A percentile compares a stretch with the other conserved stretches of the same genome.
phyloP scores from a whole-genome alignment of 345 rosid genomes.

The Citrus glauca region DNA sequence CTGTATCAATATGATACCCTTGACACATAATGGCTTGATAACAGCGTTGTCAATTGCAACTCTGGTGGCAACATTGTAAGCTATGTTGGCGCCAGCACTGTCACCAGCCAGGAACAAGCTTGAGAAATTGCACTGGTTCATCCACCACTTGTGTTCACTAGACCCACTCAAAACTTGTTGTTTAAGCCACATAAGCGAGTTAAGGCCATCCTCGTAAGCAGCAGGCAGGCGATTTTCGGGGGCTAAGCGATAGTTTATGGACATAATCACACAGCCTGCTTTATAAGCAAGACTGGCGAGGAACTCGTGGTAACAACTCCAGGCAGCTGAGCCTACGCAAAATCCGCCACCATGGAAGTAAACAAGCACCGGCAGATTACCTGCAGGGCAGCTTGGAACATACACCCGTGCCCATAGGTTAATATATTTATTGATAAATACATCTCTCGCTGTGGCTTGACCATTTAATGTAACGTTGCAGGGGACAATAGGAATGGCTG shows the following conservation, averaged over 20 bases:
- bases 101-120: conserved; percentile 61
- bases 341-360: conserved; percentile 81
- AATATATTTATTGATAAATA: conserved; percentile 36
- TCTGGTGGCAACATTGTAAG: conserved; percentile 43
- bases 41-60: conserved; percentile 4
- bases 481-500: conserved; percentile 49
- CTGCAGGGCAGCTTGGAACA: conserved; percentile 28
- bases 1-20: conserved; percentile 55
- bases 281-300: conserved; percentile 41
- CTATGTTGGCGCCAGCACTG: conserved; percentile 73
- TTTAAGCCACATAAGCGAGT: conserved; percentile 51
- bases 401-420: conserved; percentile 52
- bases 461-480: conserved; percentile 26
- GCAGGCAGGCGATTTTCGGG: conserved; percentile 67
- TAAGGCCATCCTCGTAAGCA: conserved; percentile 63
- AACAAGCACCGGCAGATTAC: conserved; percentile 52
- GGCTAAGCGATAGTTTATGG: conserved; percentile 54
- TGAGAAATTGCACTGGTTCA: conserved; percentile 37
- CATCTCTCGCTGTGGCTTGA: conserved; percentile 39
- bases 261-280: conserved; percentile 43
- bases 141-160: conserved; percentile 47
- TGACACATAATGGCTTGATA: conserved; percentile 24
- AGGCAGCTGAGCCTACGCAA: conserved; percentile 62
- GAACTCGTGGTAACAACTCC: conserved; percentile 68
- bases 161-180: conserved; percentile 28